phyloP scores from a whole-genome alignment of 106 monocot genomes.

The Allium cepa region DNA sequence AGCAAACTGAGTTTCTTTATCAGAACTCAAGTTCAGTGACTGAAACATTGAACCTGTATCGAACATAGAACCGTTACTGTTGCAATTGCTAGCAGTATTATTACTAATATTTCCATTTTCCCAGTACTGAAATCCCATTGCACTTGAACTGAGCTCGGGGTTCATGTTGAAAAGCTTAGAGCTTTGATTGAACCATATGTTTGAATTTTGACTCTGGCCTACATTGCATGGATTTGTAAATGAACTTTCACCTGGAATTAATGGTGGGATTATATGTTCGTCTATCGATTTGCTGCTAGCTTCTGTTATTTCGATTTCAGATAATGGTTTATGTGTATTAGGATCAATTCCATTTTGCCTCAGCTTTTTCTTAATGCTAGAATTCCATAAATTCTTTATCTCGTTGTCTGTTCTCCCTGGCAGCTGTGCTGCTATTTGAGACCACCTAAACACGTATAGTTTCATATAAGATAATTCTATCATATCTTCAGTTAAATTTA shows the following conservation, averaged over 20 bases:
- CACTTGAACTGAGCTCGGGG: neutral
- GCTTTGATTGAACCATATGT: constrained; percentile 40
- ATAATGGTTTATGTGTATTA: constrained; percentile 65
- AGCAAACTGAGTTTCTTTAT: constrained; percentile 17
- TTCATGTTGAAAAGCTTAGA: neutral
- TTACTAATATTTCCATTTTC: constrained; percentile 18
- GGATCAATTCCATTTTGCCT: constrained; percentile 85
- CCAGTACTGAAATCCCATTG: constrained; percentile 19
- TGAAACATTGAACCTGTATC: constrained; percentile 13
- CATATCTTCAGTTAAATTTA: neutral
- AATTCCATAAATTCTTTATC: constrained; percentile 97
- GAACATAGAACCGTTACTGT: constrained; percentile 12
- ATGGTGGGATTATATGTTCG: no score
- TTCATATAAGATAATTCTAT: neutral
- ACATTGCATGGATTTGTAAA: no score
- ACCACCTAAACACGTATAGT: constrained; percentile 47
- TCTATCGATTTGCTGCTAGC: neutral
- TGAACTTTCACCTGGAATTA: no score
- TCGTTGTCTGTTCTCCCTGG: constrained; percentile 94
- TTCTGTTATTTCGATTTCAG: constrained; percentile 16
- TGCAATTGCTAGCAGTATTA: constrained; percentile 21
- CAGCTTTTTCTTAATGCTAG: constrained; percentile 95
- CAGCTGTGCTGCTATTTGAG: constrained; percentile 80
- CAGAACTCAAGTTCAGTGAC: constrained; percentile 29
- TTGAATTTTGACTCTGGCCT: neutral